Evolutionary conservation across 768 basidiomycete species (phyloP), one percentile per base, ranked within the genome.

Genomic region (Hortiboletus campestris): DNA sequence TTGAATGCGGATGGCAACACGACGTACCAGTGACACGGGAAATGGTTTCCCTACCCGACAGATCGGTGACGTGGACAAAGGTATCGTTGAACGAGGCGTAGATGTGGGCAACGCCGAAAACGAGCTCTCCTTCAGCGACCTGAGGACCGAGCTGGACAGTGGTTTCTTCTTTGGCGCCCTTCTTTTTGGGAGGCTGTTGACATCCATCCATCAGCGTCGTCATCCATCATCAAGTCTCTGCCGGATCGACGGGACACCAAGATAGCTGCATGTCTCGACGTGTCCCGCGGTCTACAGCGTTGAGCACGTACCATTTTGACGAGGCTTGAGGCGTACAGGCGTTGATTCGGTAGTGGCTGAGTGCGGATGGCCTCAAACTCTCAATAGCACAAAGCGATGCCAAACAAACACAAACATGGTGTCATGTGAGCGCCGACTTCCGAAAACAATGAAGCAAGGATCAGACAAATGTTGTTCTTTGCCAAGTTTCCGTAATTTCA

Each of bases 21-120:
- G 10, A 76, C 83, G 66, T 55, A 89, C 95, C 95, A 63, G 97
- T 98, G 60, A 98, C 94, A 71, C 97, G 93, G 66, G 93, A 91
- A 79, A 99, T 94, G 72, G 97, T 99, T 81, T 98, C 97, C 80
- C 92, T 95, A 67, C 97, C 97, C 22, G 94, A 94, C 56, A 98
- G 78, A 89, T 98, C 97, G 74, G 97, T 99, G 69, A 99, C 81
- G 73, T 99, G 97, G 64, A 99, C 97, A 75, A 98, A 98, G 55
- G 97, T 99, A 72, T 99, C 97, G 78, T 99, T 99, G 86, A 99
- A 99, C 55, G 94, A 96, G 39, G 97, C 96, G 67, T 89, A 98
- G 79, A 98, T 98, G 81, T 96, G 96, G 12, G 97, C 97, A 58
- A 98, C 94, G 63, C 96, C 96, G 71, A 96, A 98, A 41, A 98